Evolutionary conservation across 352 stramenopile species (phyloP), one percentile per base, ranked within the genome.

Genomic region (Pythium guiyangense): DNA sequence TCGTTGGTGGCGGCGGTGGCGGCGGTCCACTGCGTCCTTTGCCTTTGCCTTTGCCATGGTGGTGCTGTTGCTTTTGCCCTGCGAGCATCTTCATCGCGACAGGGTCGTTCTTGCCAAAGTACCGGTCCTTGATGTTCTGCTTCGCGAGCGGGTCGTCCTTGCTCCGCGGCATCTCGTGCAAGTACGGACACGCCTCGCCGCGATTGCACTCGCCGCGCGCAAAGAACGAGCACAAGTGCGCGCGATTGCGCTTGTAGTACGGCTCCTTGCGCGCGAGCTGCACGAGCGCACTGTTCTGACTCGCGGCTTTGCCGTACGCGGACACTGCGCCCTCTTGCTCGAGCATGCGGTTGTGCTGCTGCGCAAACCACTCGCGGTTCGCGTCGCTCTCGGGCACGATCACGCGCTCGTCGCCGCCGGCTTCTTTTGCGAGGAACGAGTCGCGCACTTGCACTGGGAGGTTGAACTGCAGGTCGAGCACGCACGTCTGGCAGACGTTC

Each of bases 401-500:
- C 26, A 93, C 69, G 18, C 82, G 56, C 42, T 78, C 66, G 10
- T 79, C 63, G 22, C 65, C 54, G 37, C 64, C 50, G 48, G 73
- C 56, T 27, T 76, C 80, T 22, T 62, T 74, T 14, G 79, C 73
- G 60, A 95, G 64, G 54, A 98, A 87, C 40, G 88, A 73, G 70
- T 98, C 95, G 26, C 95, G 82, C 49, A 98, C 92, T 64, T 97
- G 90, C 49, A 98, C 93, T 0, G 93, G 93, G 39, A 98, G 70
- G 68, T 98, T 97, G 69, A 98, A 99, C 71, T 98, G 94, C 62
- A 99, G 74, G 74, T 99, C 97, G 52, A 99, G 89, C 47, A 99
- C 95, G 59, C 97, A 99, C 0, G 96, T 97, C 80, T 99, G 97
- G 73, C 97, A 99, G 6, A 99, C 95, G 76, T 99, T 99, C 74